A percentile compares a stretch with the other conserved stretches of the same genome.
Conservation (phyloP, 2,329 filamentous ascomycete genomes). For the Daldinia eschscholtzii region DNA sequence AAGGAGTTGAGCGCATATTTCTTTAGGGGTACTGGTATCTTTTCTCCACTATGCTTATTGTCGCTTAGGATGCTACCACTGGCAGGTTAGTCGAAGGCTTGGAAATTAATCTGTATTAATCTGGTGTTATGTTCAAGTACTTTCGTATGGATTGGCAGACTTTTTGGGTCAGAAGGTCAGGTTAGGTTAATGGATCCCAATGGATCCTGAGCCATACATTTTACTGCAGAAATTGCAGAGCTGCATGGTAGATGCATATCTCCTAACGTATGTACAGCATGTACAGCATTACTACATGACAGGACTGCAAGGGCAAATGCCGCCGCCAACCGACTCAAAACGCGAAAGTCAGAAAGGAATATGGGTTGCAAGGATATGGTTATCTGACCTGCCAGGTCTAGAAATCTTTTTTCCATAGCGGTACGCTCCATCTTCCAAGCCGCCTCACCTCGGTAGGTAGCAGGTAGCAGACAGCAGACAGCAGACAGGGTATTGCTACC, state of each 20-base stretch:
- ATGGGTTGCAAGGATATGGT: slow-evolving; percentile 31
- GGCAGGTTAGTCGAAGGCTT: neutral
- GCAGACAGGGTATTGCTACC: slow-evolving; percentile 11
- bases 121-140: slow-evolving; percentile 25
- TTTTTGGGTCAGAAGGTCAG: slow-evolving; percentile 41
- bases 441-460: slow-evolving; percentile 28
- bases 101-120: slow-evolving; percentile 15
- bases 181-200: slow-evolving; percentile 21
- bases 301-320: slow-evolving; percentile 32
- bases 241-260: neutral
- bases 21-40: neutral
- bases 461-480: slow-evolving; percentile 16
- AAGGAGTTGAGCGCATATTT: slow-evolving; percentile 14
- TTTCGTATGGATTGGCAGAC: slow-evolving; percentile 24
- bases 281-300: neutral
- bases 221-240: neutral
- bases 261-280: slow-evolving; percentile 1
- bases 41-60: slow-evolving; percentile 25
- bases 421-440: slow-evolving; percentile 14
- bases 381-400: slow-evolving; percentile 37
- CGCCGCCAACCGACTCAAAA: slow-evolving; percentile 38
- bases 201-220: slow-evolving; percentile 8
- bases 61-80: slow-evolving; percentile 13
- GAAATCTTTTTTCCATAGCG: slow-evolving; percentile 35
- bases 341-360: slow-evolving; percentile 25